Conservation (phyloP, 2,329 filamentous ascomycete species). For the Neospermospora avenae region DNA sequence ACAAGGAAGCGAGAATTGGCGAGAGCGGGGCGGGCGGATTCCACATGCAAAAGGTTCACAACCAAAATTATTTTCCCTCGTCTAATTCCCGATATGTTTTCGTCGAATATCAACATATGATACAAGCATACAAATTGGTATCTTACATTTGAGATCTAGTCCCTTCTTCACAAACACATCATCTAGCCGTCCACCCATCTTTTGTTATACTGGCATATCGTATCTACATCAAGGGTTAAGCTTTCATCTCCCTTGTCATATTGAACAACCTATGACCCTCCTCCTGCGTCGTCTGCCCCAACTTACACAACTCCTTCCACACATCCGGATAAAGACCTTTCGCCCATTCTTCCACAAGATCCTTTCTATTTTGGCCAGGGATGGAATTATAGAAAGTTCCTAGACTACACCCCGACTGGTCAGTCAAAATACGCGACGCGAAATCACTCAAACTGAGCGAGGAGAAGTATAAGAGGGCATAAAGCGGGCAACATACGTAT, state of each 20-base stretch:
- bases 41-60: too few species aligned
- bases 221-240: conserved; percentile 18
- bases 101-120: too few species aligned
- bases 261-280: conserved; percentile 31
- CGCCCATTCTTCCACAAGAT: conserved; percentile 72
- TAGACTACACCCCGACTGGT: conserved; percentile 50
- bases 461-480: neutral
- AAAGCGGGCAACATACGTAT: conserved; percentile 58
- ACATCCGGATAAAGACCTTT: conserved; percentile 61
- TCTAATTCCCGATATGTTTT: too few species aligned
- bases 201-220: too few species aligned
- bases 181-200: too few species aligned
- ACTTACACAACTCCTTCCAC: conserved; percentile 59
- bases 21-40: too few species aligned
- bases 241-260: conserved; percentile 28
- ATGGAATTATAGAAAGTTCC: conserved; percentile 74
- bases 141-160: too few species aligned
- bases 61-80: too few species aligned
- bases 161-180: too few species aligned
- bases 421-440: neutral
- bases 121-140: too few species aligned
- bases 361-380: conserved; percentile 61
- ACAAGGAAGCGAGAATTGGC: neutral
- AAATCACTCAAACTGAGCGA: conserved; percentile 9
- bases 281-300: conserved; percentile 27